phyloP scores from a whole-genome alignment of 208 protist genomes.

The Entamoeba dispar region DNA sequence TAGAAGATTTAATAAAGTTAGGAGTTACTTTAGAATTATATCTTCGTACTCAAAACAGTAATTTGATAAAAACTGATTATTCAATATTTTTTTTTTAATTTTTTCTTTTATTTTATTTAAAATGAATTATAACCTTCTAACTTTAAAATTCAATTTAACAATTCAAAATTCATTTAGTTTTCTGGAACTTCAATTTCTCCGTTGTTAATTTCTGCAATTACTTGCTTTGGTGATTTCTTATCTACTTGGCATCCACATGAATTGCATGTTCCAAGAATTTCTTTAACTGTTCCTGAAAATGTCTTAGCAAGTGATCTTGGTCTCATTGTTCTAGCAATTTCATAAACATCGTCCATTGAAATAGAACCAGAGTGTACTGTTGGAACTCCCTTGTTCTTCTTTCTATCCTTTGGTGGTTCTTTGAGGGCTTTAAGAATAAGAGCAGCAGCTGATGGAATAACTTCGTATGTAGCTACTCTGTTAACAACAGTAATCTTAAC shows the following conservation, averaged over 20 bases:
- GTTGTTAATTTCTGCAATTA: background rate
- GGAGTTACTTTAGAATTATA: no score
- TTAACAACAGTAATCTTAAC: conserved; percentile 91
- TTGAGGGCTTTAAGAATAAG: conserved; percentile 31
- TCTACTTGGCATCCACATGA: conserved; percentile 32
- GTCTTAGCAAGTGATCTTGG: conserved; percentile 7
- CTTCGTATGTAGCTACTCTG: conserved; percentile 69
- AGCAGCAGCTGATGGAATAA: conserved; percentile 25
- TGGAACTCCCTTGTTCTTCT: conserved; percentile 18
- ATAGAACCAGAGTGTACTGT: conserved; percentile 18
- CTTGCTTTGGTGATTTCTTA: background rate
- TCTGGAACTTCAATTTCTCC: background rate
- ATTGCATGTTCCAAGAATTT: conserved; percentile 24
- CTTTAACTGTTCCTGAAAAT: conserved; percentile 17
- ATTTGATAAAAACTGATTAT: no score
- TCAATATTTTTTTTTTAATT: no score
- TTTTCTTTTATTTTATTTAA: no score
- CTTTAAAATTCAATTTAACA: no score
- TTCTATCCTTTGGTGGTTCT: conserved; percentile 15
- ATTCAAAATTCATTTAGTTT: background rate
- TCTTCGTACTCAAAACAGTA: no score
- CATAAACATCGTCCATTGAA: conserved; percentile 18
- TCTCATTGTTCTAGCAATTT: conserved; percentile 18
- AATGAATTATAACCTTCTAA: no score
- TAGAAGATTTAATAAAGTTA: no score